These are phyloP conservation scores for Gastrolobium bilobum DNA, from an alignment of 306 rosid genomes.

Conservation along the genomic window DNA sequence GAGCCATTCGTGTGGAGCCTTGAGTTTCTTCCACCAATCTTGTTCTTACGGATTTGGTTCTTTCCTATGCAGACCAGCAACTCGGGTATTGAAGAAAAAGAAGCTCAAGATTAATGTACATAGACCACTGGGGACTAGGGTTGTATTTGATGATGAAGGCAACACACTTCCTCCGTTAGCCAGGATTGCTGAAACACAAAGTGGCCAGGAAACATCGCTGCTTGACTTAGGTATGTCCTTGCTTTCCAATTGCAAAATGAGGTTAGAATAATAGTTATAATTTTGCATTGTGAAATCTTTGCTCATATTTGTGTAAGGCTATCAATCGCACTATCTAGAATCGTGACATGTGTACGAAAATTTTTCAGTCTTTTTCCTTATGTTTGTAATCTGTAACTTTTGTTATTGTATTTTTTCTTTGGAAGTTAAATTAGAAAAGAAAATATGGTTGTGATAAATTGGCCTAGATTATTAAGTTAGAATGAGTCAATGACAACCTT, in stretches of 20 bases:
- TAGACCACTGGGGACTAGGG: slow-evolving; percentile 82
- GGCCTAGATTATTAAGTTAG: neutral
- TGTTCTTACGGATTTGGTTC: slow-evolving; percentile 18
- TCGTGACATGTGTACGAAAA: neutral
- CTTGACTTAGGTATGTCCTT: slow-evolving; percentile 73
- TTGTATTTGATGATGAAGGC: slow-evolving; percentile 91
- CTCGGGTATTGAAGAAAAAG: slow-evolving; percentile 79
- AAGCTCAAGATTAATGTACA: slow-evolving; percentile 84
- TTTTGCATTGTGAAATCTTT: slow-evolving; percentile 12
- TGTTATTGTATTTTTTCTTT: neutral
- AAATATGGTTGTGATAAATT: neutral
- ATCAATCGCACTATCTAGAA: neutral
- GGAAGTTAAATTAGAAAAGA: slow-evolving; percentile 9
- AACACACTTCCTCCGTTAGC: slow-evolving; percentile 83
- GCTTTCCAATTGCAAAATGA: slow-evolving; percentile 36
- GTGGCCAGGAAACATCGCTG: slow-evolving; percentile 49
- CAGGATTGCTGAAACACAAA: slow-evolving; percentile 67
- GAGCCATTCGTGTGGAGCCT: neutral
- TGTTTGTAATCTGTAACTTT: neutral
- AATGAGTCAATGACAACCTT: neutral
- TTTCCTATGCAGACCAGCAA: slow-evolving; percentile 59
- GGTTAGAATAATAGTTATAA: slow-evolving; percentile 14
- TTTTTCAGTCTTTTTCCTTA: neutral
- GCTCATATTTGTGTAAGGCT: slow-evolving; percentile 13
- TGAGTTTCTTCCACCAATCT: slow-evolving; percentile 4